Percentiles rank a stretch among this genome's conserved stretches.
These are phyloP conservation scores for Clonostachys byssicola DNA, from an alignment of 2,329 filamentous ascomycete genomes.

Conservation along the genomic window DNA sequence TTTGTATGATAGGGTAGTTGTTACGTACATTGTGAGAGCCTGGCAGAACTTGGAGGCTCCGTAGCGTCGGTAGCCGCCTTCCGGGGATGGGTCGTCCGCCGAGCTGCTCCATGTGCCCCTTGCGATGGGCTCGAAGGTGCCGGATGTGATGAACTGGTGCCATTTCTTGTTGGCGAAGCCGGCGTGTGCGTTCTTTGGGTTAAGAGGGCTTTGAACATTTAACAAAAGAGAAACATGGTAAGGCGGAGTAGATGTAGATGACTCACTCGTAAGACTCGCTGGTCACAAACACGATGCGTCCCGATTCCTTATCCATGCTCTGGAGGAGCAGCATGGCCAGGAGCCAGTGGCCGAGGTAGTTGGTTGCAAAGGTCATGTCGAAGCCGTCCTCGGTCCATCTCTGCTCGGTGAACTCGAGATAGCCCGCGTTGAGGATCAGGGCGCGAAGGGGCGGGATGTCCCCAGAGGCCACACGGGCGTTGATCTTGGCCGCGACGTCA, in stretches of 20 bases:
- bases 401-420: conserved; percentile 7
- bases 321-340: conserved; percentile 21
- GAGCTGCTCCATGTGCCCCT: conserved; percentile 25
- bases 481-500: conserved; percentile 17
- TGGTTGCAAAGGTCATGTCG: conserved; percentile 24
- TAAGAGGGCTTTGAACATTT: conserved; percentile 18
- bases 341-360: conserved; percentile 22
- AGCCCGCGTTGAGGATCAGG: conserved; percentile 27
- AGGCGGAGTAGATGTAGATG: too few relatives aligned
- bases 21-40: neutral
- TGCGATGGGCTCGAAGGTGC: conserved; percentile 18
- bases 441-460: conserved; percentile 29
- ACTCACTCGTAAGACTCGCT: conserved; percentile 28
- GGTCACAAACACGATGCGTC: conserved; percentile 18
- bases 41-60: conserved; percentile 29
- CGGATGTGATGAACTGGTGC: conserved; percentile 14
- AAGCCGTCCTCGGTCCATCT: conserved; percentile 16
- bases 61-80: conserved; percentile 25
- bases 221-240: neutral
- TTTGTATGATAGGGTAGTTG: too few relatives aligned
- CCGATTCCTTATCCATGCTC: conserved; percentile 20
- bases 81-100: conserved; percentile 14
- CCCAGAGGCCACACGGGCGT: conserved; percentile 18
- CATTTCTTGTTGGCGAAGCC: conserved; percentile 13
- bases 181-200: conserved; percentile 7